Percentiles rank a stretch among this genome's conserved stretches.
These are phyloP conservation scores for Aspergillus sp. DNA, from an alignment of 2,329 filamentous ascomycete genomes.

Conservation along the genomic window DNA sequence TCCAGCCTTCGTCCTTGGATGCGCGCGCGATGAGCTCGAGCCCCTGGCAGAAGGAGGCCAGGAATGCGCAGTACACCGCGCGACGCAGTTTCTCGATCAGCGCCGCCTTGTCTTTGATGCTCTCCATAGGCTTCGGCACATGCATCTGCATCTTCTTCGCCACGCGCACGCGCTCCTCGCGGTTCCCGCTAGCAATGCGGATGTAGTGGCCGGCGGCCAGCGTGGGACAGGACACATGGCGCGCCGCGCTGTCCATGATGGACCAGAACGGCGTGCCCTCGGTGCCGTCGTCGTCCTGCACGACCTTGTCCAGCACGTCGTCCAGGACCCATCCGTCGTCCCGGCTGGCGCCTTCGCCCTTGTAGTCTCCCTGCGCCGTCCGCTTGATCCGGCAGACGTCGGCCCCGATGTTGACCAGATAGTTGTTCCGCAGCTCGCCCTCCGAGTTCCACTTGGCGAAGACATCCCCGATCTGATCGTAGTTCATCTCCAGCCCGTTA, in stretches of 20 bases:
- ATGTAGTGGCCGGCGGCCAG: slow-evolving; percentile 55
- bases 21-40: slow-evolving; percentile 54
- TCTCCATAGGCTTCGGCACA: slow-evolving; percentile 25
- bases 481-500: slow-evolving; percentile 47
- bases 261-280: slow-evolving; percentile 62
- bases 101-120: slow-evolving; percentile 24
- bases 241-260: slow-evolving; percentile 50
- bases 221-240: slow-evolving; percentile 56
- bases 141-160: slow-evolving; percentile 41
- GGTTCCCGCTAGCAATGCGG: slow-evolving; percentile 54
- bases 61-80: slow-evolving; percentile 53
- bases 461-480: slow-evolving; percentile 52
- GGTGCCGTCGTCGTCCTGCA: slow-evolving; percentile 57
- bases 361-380: slow-evolving; percentile 24
- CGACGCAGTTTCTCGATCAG: slow-evolving; percentile 52
- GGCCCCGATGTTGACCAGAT: slow-evolving; percentile 53
- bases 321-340: slow-evolving; percentile 46
- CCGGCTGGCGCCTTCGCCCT: slow-evolving; percentile 22
- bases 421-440: slow-evolving; percentile 52
- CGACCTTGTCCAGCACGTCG: slow-evolving; percentile 59
- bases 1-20: slow-evolving; percentile 51
- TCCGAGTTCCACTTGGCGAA: slow-evolving; percentile 52
- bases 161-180: slow-evolving; percentile 45
- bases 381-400: slow-evolving; percentile 50
- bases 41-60: slow-evolving; percentile 57